Conservation (phyloP, 1,139 yeast genomes). For the Hemisphaericaspora lyxosophila region DNA sequence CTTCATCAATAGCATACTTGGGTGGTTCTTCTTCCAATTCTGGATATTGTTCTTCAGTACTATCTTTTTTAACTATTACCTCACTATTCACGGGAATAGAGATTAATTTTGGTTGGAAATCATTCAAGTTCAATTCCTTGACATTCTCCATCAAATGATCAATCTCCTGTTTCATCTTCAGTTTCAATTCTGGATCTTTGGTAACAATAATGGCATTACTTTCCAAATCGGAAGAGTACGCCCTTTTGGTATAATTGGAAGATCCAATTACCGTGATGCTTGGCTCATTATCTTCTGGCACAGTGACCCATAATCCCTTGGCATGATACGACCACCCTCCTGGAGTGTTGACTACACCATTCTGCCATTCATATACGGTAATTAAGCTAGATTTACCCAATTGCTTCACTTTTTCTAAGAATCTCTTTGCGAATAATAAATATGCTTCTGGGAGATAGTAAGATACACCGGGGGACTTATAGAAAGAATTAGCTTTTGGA, state of each 20-base stretch:
- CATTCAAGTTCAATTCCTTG: slow-evolving; percentile 49
- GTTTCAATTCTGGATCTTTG: slow-evolving; percentile 58
- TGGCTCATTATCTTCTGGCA: slow-evolving; percentile 59
- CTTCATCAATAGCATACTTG: slow-evolving; percentile 44
- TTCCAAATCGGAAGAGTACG: slow-evolving; percentile 85
- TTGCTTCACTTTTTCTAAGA: slow-evolving; percentile 54
- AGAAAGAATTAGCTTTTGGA: slow-evolving; percentile 91
- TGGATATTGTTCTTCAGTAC: slow-evolving; percentile 14
- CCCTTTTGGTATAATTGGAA: slow-evolving; percentile 88
- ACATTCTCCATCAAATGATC: slow-evolving; percentile 58
- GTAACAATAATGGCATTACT: slow-evolving; percentile 81
- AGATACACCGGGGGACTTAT: slow-evolving; percentile 79
- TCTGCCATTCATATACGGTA: slow-evolving; percentile 77
- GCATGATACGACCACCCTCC: slow-evolving; percentile 98
- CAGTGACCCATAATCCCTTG: slow-evolving; percentile 89
- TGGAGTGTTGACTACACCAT: slow-evolving; percentile 76
- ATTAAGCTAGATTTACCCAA: slow-evolving; percentile 50
- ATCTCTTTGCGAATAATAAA: slow-evolving; percentile 68
- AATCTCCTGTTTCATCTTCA: slow-evolving; percentile 60
- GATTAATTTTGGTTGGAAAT: slow-evolving; percentile 48
- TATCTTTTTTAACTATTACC: slow-evolving; percentile 11
- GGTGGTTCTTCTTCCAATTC: slow-evolving; percentile 19
- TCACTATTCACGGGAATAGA: slow-evolving; percentile 11
- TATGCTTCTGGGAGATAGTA: slow-evolving; percentile 86
- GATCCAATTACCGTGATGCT: slow-evolving; percentile 84